phyloP scores from a whole-genome alignment of 2,329 filamentous ascomycete genomes.

The Calonectria hawksworthii region DNA sequence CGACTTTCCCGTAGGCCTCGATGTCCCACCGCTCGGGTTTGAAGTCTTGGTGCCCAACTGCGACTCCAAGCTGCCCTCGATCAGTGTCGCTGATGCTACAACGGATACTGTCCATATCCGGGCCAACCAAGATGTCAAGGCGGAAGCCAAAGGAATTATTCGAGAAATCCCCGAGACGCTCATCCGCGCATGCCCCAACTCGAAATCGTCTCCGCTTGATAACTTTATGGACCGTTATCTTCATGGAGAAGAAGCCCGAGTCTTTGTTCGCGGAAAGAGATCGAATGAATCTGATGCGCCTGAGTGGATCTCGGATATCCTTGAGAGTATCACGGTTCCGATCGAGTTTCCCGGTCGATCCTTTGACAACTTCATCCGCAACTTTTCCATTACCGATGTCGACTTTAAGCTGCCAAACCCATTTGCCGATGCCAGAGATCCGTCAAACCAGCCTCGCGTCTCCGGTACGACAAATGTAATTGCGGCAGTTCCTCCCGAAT shows the following conservation, averaged over 20 bases:
- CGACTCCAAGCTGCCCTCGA: conserved; percentile 76
- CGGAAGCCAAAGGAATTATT: conserved; percentile 80
- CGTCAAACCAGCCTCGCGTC: conserved; percentile 81
- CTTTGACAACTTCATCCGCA: conserved; percentile 86
- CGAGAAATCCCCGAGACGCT: conserved; percentile 80
- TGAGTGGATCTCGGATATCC: conserved; percentile 83
- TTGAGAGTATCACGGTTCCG: conserved; percentile 86
- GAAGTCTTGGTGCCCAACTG: conserved; percentile 90
- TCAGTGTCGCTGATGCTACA: conserved; percentile 82
- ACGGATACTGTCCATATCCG: conserved; percentile 77
- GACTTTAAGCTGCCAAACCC: conserved; percentile 89
- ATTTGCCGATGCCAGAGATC: conserved; percentile 80
- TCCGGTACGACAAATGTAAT: conserved; percentile 87
- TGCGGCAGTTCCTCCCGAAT: conserved; percentile 83
- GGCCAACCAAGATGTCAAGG: conserved; percentile 76
- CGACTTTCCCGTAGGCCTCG: conserved; percentile 81
- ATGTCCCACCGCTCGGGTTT: conserved; percentile 85
- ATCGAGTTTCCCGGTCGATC: conserved; percentile 86
- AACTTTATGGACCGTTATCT: conserved; percentile 85
- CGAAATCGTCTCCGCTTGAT: conserved; percentile 86
- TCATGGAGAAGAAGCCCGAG: conserved; percentile 80
- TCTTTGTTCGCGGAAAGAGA: conserved; percentile 86
- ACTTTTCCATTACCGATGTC: conserved; percentile 88
- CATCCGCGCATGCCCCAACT: conserved; percentile 80
- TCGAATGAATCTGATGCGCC: conserved; percentile 78